Evolutionary conservation across 805 yeast species (phyloP).

Genomic region (Starmerella roubikii): DNA sequence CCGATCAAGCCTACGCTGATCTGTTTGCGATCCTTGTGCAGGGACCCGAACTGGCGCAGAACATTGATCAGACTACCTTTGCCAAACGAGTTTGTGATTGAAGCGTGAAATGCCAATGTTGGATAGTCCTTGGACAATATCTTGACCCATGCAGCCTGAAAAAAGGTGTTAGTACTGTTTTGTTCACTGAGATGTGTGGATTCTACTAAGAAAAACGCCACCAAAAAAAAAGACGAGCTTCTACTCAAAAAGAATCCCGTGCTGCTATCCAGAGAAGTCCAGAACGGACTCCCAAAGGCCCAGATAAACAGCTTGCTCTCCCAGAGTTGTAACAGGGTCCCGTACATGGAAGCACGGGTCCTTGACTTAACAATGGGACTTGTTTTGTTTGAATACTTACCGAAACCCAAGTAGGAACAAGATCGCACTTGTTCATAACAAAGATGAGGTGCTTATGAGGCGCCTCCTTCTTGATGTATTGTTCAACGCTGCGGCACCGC

Average conservation of each 20-base stretch:
- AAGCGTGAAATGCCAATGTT: constrained; percentile 94
- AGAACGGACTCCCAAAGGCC: constrained; percentile 39
- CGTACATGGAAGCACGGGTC: constrained; percentile 33
- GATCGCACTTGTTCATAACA: constrained; percentile 92
- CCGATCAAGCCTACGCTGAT: constrained; percentile 96
- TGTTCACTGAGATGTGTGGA: constrained; percentile 46
- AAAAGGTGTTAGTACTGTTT: constrained; percentile 26
- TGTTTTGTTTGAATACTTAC: constrained; percentile 46
- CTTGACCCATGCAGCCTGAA: constrained; percentile 97
- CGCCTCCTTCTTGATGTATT: constrained; percentile 82
- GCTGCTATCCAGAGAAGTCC: constrained; percentile 27
- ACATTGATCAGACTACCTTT: constrained; percentile 91
- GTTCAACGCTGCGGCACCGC: constrained; percentile 84
- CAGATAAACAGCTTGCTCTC: constrained; percentile 51
- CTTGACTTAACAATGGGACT: constrained; percentile 58
- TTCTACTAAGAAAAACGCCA: constrained; percentile 69
- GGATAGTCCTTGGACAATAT: constrained; percentile 84
- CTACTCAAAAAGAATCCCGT: constrained; percentile 71
- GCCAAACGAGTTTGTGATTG: constrained; percentile 94
- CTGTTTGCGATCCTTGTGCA: constrained; percentile 88
- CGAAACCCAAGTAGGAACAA: constrained; percentile 98
- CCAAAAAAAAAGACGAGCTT: constrained; percentile 30
- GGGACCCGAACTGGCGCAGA: constrained; percentile 77
- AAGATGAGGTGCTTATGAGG: constrained; percentile 93
- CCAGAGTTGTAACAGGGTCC: constrained; percentile 98